Base-by-base conservation (phyloP, 345 rosid species). In the Schrenkiella parvula region DNA sequence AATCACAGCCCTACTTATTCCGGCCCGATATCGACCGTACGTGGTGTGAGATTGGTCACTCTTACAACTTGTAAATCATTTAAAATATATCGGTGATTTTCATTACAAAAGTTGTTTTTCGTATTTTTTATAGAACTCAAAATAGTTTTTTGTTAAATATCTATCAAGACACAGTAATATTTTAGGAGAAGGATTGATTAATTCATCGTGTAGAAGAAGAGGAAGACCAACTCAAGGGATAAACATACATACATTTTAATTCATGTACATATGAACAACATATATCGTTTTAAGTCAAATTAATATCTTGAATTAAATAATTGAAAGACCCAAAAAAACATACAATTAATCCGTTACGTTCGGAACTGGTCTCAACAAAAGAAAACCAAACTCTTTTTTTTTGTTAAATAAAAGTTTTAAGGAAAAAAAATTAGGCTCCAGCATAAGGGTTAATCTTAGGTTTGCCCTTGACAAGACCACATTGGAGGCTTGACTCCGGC, bases 391-490 rank as follows among this genome's bases (percentile, higher is more conserved):
- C 67, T 34, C 63, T n/a, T 55, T 54, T 41, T 41, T 17, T 28
- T 29, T 38, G 31, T 64, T 38, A 17, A 8, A 47, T 57, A 46
- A 35, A 57, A 35, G 19, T 26, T 8, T 10, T 9, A 57, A 47
- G 19, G 12, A 47, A 73, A 12, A 22, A 55, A 22, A 60, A 9
- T 75, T 69, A 76, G 7, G 75, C 79, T 54, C 79, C 79, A 22
- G 77, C 80, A 82, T 88, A 90, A 32, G 93, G 95, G 29, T 74
- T 51, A 13, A 91, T 85, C 84, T 74, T 78, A 22, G 91, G 83
- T 76, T 86, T 4, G 37, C 31, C 75, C 51, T 62, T 41, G 31
- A 90, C 84, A 3, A 78, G 21, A 21, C 98, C 98, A 42, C 96
- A 92, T 1, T 83, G 81, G 17, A 61, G 64, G 15, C 86, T 58